Percentiles rank a stretch among this genome's conserved stretches.
phyloP scores from a whole-genome alignment of 2,329 filamentous ascomycete species.

The Neocucurbitaria cava region DNA sequence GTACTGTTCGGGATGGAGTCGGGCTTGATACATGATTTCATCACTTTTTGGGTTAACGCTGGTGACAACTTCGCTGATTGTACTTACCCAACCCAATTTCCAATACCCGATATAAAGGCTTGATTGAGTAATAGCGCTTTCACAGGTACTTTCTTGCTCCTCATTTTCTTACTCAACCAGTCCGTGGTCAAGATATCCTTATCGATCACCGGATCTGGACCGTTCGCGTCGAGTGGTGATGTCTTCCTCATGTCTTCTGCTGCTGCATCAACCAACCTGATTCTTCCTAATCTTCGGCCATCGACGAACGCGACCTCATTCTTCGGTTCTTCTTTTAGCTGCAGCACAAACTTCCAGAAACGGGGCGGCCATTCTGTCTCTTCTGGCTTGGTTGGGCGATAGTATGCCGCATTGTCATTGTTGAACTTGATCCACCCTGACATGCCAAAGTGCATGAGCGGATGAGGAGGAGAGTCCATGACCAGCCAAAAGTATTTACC shows the following conservation, averaged over 20 bases:
- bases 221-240: constrained; percentile 86
- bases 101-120: constrained; percentile 85
- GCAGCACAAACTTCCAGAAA: constrained; percentile 85
- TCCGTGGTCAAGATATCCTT: constrained; percentile 76
- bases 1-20: constrained; percentile 91
- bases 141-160: constrained; percentile 79
- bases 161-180: constrained; percentile 76
- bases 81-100: constrained; percentile 87
- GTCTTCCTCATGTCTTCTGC: constrained; percentile 76
- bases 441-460: constrained; percentile 84
- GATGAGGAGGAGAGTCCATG: constrained; percentile 78
- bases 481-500: constrained; percentile 98
- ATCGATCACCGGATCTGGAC: constrained; percentile 89
- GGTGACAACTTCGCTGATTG: not conserved
- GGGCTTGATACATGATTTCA: constrained; percentile 88
- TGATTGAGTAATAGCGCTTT: constrained; percentile 92
- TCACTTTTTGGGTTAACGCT: constrained; percentile 57
- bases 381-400: constrained; percentile 67
- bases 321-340: constrained; percentile 66
- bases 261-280: constrained; percentile 82
- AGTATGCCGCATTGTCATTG: constrained; percentile 78
- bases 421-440: constrained; percentile 86
- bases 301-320: constrained; percentile 83
- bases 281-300: constrained; percentile 76
- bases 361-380: constrained; percentile 83